Conservation (phyloP, 306 rosid genomes). For the Malus sieversii region DNA sequence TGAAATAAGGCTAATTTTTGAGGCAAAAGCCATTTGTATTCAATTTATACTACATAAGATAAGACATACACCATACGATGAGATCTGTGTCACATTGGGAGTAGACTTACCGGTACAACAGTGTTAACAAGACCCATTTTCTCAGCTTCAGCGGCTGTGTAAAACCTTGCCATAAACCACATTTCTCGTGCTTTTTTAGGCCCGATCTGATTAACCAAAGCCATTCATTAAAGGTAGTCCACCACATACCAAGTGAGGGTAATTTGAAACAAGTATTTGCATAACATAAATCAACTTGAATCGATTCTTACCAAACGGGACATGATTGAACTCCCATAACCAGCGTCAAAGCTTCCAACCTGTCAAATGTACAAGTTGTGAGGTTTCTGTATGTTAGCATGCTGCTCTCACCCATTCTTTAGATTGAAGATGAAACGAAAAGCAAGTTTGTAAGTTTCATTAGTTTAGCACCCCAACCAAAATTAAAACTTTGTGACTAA, state of each 20-base stretch:
- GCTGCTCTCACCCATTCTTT: not conserved
- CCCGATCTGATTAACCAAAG: constrained; percentile 46
- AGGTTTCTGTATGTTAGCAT: not conserved
- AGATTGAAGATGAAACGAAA: not conserved
- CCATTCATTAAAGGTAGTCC: not conserved
- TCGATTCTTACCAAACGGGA: constrained; percentile 63
- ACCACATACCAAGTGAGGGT: not conserved
- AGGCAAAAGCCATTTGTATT: not conserved
- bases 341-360: constrained; percentile 99
- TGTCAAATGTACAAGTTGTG: constrained; percentile 12
- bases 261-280: not conserved
- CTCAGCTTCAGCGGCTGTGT: constrained; percentile 79
- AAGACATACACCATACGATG: not conserved
- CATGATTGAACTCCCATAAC: constrained; percentile 95
- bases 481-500: not conserved
- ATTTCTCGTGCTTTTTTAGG: constrained; percentile 87
- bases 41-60: not conserved
- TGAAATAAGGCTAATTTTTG: not conserved
- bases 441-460: no score
- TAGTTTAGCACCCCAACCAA: not conserved
- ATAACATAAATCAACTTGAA: not conserved
- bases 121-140: constrained; percentile 92
- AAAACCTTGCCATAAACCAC: constrained; percentile 87
- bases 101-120: constrained; percentile 62
- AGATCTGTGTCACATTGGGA: not conserved